Evolutionary conservation across 2,329 filamentous ascomycete species (phyloP).

Genomic region (Chaetomiaceae sp.): DNA sequence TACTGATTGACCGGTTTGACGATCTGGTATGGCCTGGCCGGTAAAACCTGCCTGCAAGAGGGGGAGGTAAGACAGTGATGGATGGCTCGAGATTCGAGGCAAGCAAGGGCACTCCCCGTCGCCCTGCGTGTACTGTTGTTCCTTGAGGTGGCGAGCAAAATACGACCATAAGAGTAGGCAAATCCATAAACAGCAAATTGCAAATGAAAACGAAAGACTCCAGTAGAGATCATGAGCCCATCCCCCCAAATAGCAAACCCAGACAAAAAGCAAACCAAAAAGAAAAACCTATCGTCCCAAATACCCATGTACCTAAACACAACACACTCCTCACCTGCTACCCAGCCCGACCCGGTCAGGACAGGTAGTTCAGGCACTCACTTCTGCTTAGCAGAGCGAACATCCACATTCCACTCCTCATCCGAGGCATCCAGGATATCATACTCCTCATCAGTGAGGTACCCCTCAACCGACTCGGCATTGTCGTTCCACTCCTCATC

Average conservation of each 20-base stretch:
- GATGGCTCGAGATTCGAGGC: too few relatives aligned
- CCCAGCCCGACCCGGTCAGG: too few relatives aligned
- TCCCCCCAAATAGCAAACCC: constrained; percentile 1
- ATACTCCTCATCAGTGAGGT: constrained; percentile 96
- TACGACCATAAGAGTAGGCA: neutral
- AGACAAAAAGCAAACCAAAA: neutral
- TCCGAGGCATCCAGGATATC: constrained; percentile 95
- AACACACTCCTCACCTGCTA: neutral
- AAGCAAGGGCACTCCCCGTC: too few relatives aligned
- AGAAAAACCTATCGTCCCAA: neutral
- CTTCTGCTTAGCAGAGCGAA: constrained; percentile 47
- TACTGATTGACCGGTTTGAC: too few relatives aligned
- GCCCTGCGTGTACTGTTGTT: too few relatives aligned
- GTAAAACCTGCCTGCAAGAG: too few relatives aligned
- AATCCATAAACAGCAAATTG: neutral
- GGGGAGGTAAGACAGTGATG: too few relatives aligned
- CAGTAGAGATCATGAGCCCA: neutral
- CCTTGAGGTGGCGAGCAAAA: neutral
- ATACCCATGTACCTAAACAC: neutral
- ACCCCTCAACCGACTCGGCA: constrained; percentile 43
- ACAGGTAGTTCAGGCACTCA: too few relatives aligned
- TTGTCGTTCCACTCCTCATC: constrained; percentile 57
- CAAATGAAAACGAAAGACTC: neutral
- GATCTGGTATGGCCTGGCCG: too few relatives aligned
- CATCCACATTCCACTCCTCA: constrained; percentile 61